Conservation (phyloP, 805 yeast species). For the Yueomyces sinensis region DNA sequence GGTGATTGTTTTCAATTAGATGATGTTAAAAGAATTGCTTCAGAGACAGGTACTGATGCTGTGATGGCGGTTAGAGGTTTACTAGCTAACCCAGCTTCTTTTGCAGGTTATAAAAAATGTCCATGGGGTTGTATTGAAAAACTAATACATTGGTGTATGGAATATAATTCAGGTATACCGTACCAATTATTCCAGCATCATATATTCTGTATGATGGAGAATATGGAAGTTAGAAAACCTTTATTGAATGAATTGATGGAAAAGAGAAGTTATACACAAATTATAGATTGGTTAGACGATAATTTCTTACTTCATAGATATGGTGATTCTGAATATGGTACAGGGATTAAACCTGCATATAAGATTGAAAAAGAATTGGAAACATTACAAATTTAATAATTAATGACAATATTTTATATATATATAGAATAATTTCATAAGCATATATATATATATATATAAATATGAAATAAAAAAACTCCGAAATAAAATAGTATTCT, state of each 20-base stretch:
- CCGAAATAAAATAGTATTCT: no score
- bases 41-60: constrained; percentile 70
- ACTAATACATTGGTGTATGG: constrained; percentile 65
- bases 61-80: constrained; percentile 94
- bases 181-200: constrained; percentile 80
- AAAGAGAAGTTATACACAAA: constrained; percentile 39
- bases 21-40: constrained; percentile 53
- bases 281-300: constrained; percentile 74
- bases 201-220: constrained; percentile 70
- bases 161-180: constrained; percentile 60
- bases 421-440: no score
- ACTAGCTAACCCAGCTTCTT: constrained; percentile 74
- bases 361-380: no score
- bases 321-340: constrained; percentile 63
- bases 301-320: constrained; percentile 52
- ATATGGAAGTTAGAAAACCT: constrained; percentile 31
- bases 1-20: constrained; percentile 76
- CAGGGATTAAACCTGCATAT: no score
- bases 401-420: no score
- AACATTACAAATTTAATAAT: no score
- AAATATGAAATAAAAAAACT: no score
- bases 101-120: constrained; percentile 56
- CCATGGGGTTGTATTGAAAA: constrained; percentile 89
- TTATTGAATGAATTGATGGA: constrained; percentile 54
- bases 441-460: no score